phyloP scores from a whole-genome alignment of 2,329 filamentous ascomycete species.

The Onygenales sp. region DNA sequence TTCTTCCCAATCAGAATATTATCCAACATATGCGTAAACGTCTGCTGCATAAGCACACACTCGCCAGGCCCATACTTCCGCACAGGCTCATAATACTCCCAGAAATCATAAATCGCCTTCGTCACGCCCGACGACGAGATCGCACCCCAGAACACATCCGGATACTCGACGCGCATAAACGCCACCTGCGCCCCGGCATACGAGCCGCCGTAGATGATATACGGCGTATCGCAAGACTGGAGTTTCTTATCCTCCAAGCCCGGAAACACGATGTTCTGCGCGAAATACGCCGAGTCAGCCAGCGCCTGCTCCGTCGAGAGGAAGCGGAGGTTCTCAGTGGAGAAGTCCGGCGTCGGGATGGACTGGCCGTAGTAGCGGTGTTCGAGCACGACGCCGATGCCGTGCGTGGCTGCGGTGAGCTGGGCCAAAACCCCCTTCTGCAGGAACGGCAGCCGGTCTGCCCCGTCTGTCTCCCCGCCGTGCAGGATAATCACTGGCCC shows the following conservation, averaged over 20 bases:
- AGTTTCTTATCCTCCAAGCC: conserved; percentile 60
- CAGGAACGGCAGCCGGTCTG: conserved; percentile 57
- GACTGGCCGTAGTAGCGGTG: conserved; percentile 80
- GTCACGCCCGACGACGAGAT: conserved; percentile 77
- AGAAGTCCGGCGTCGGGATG: conserved; percentile 57
- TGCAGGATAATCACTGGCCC: conserved; percentile 73
- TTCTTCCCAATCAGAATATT: conserved; percentile 45
- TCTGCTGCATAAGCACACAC: conserved; percentile 58
- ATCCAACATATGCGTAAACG: conserved; percentile 49
- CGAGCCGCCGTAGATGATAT: conserved; percentile 73
- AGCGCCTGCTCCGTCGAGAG: conserved; percentile 74
- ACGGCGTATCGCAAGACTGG: conserved; percentile 57
- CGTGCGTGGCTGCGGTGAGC: conserved; percentile 60
- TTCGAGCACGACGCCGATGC: conserved; percentile 72
- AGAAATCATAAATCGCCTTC: conserved; percentile 68
- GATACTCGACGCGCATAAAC: conserved; percentile 66
- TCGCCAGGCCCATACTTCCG: conserved; percentile 47
- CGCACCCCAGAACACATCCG: conserved; percentile 66
- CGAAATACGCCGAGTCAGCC: conserved; percentile 75
- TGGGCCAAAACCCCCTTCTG: conserved; percentile 69
- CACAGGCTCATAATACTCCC: conserved; percentile 53
- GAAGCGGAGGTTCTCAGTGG: conserved; percentile 64
- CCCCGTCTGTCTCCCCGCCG: conserved; percentile 57
- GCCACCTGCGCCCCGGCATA: conserved; percentile 76
- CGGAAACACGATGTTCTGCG: conserved; percentile 58